Conservation (phyloP, 164 flowering plant species). For the Malania oleifera region DNA sequence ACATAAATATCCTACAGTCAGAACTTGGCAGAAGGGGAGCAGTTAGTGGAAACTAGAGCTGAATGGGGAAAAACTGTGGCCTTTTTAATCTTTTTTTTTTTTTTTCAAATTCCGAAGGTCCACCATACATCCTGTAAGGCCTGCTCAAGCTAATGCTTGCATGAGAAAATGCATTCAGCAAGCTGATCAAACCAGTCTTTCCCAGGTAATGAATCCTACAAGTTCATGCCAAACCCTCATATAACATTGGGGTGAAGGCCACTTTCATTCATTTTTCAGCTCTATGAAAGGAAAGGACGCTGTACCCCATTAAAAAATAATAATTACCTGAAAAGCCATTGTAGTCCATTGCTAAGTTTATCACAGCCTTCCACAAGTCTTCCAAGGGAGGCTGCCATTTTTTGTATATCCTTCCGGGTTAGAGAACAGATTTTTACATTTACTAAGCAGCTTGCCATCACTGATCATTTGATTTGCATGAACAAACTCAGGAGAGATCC, state of each 20-base stretch:
- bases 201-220: slow-evolving; percentile 6
- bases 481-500: slow-evolving; percentile 6
- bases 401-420: slow-evolving; percentile 8
- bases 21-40: neutral
- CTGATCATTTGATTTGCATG: slow-evolving; percentile 14
- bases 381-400: slow-evolving; percentile 9
- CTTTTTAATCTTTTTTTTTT: too few relatives aligned
- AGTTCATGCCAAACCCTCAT: slow-evolving; percentile 8
- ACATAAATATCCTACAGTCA: neutral
- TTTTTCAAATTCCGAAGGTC: neutral
- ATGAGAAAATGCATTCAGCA: slow-evolving; percentile 13
- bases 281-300: slow-evolving; percentile 19
- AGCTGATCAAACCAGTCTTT: slow-evolving; percentile 8
- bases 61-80: neutral
- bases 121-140: slow-evolving; percentile 9
- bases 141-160: slow-evolving; percentile 6
- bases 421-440: slow-evolving; percentile 12
- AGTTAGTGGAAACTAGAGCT: neutral
- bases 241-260: slow-evolving; percentile 19
- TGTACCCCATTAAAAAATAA: slow-evolving; percentile 13
- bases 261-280: slow-evolving; percentile 17
- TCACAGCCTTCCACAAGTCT: slow-evolving; percentile 6
- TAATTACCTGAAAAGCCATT: slow-evolving; percentile 14
- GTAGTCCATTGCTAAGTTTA: slow-evolving; percentile 14
- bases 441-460: slow-evolving; percentile 14